A percentile compares a stretch with the other conserved stretches of the same genome.
Evolutionary conservation across 1,284 basidiomycete species (phyloP).

Genomic region (Rhizoctonia solani): DNA sequence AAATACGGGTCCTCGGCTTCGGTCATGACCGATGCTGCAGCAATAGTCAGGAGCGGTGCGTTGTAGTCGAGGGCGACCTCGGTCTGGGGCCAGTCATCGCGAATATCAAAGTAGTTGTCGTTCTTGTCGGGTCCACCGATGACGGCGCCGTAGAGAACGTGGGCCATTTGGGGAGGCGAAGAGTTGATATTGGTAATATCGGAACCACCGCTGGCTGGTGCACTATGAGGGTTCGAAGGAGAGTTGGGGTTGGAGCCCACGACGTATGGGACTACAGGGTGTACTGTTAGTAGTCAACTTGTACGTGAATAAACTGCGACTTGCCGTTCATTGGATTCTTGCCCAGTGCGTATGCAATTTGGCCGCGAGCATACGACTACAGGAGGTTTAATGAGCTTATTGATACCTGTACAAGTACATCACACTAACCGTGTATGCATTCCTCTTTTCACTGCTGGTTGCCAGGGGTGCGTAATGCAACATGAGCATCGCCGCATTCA

Average conservation of each 20-base stretch:
- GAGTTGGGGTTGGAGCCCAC: slow-evolving; percentile 90
- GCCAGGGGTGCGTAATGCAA: slow-evolving; percentile 76
- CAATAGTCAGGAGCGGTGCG: slow-evolving; percentile 80
- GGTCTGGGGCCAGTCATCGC: slow-evolving; percentile 54
- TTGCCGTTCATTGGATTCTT: slow-evolving; percentile 82
- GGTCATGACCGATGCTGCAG: slow-evolving; percentile 70
- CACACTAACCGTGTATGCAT: slow-evolving; percentile 61
- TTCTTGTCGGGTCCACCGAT: slow-evolving; percentile 81
- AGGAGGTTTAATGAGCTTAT: slow-evolving; percentile 36
- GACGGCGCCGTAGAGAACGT: slow-evolving; percentile 84
- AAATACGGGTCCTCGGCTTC: slow-evolving; percentile 79
- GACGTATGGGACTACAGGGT: slow-evolving; percentile 65
- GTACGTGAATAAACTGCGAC: too few species aligned
- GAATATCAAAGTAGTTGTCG: slow-evolving; percentile 81
- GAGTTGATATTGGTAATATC: slow-evolving; percentile 70
- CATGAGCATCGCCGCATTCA: slow-evolving; percentile 84
- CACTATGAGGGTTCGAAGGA: slow-evolving; percentile 86
- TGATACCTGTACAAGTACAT: slow-evolving; percentile 1
- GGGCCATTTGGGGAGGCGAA: slow-evolving; percentile 67
- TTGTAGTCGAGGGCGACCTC: slow-evolving; percentile 81
- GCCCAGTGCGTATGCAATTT: slow-evolving; percentile 82
- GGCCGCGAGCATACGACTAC: slow-evolving; percentile 68
- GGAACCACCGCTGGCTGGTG: slow-evolving; percentile 78
- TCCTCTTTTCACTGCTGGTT: slow-evolving; percentile 60
- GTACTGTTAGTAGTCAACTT: too few species aligned